Conservation (phyloP, 352 stramenopile species). For the Aphanomyces astaci region DNA sequence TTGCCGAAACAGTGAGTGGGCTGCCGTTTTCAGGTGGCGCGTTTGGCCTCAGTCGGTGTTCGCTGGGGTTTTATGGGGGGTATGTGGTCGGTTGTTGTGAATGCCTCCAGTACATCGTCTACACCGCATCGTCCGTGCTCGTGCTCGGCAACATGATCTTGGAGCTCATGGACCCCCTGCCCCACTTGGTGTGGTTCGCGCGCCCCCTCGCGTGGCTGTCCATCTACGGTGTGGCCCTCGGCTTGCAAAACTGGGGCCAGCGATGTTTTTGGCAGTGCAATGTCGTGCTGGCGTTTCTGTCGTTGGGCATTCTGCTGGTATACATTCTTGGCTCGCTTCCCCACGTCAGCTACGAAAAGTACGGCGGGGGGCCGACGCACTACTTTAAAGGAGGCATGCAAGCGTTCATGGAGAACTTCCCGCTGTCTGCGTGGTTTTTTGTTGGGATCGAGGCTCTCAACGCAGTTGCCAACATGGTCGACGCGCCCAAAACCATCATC, state of each 20-base stretch:
- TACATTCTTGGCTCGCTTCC: constrained; percentile 33
- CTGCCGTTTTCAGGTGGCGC: constrained; percentile 40
- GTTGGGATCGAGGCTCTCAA: constrained; percentile 38
- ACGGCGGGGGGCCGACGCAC: constrained; percentile 5
- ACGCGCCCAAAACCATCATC: constrained; percentile 14
- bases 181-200: background rate
- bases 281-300: constrained; percentile 27
- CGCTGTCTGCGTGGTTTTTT: constrained; percentile 39
- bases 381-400: background rate
- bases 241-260: constrained; percentile 31
- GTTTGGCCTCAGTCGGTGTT: constrained; percentile 37
- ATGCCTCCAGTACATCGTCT: constrained; percentile 40
- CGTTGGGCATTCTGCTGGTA: constrained; percentile 32
- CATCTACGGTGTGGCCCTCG: constrained; percentile 33
- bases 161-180: constrained; percentile 3
- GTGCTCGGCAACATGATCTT: constrained; percentile 34
- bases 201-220: constrained; percentile 28
- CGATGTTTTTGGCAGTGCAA: constrained; percentile 43
- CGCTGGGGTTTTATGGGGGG: constrained; percentile 36
- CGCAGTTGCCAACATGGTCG: constrained; percentile 24
- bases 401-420: constrained; percentile 33
- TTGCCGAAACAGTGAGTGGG: constrained; percentile 37
- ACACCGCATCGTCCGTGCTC: constrained; percentile 33
- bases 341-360: constrained; percentile 25
- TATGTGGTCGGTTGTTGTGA: constrained; percentile 49